Percentiles rank a stretch among this genome's conserved stretches.
phyloP scores from a whole-genome alignment of 306 rosid species.

The Rubus parviflorus region DNA sequence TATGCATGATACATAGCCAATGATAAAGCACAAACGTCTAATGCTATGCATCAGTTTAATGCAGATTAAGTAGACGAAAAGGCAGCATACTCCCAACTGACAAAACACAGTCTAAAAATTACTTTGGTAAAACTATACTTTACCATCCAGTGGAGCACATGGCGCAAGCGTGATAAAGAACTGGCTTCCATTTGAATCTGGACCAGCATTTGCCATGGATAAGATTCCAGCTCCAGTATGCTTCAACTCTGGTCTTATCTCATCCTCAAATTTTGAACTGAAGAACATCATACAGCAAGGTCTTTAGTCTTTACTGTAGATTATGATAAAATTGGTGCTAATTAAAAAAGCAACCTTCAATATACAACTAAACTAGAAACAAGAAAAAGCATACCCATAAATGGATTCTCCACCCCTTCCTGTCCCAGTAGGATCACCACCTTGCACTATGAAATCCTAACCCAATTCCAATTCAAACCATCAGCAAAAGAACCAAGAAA shows the following conservation, averaged over 20 bases:
- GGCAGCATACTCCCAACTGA: not conserved
- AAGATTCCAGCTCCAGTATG: slow-evolving; percentile 98
- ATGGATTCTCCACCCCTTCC: slow-evolving; percentile 99
- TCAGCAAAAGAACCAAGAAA: not conserved
- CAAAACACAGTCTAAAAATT: not conserved
- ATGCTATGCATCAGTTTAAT: not conserved
- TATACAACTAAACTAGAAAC: not conserved
- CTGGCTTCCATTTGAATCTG: slow-evolving; percentile 92
- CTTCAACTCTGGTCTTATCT: slow-evolving; percentile 84
- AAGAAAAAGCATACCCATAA: slow-evolving; percentile 59
- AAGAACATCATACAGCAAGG: slow-evolving; percentile 16
- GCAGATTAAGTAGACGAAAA: not conserved
- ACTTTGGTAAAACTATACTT: slow-evolving; percentile 19
- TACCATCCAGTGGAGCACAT: slow-evolving; percentile 95
- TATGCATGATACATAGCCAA: not conserved
- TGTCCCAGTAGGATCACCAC: slow-evolving; percentile 99
- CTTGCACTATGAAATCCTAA: slow-evolving; percentile 96
- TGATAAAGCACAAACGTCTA: not conserved
- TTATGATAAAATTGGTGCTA: not conserved
- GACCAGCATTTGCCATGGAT: slow-evolving; percentile 99
- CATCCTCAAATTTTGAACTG: slow-evolving; percentile 89
- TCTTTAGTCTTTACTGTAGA: not conserved
- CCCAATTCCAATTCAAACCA: slow-evolving; percentile 22
- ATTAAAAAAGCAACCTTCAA: not conserved
- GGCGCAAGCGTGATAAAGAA: slow-evolving; percentile 94